A percentile compares a stretch with the other conserved stretches of the same genome.
phyloP scores from a whole-genome alignment of 108 stramenopile species.

The Skeletonema potamos region DNA sequence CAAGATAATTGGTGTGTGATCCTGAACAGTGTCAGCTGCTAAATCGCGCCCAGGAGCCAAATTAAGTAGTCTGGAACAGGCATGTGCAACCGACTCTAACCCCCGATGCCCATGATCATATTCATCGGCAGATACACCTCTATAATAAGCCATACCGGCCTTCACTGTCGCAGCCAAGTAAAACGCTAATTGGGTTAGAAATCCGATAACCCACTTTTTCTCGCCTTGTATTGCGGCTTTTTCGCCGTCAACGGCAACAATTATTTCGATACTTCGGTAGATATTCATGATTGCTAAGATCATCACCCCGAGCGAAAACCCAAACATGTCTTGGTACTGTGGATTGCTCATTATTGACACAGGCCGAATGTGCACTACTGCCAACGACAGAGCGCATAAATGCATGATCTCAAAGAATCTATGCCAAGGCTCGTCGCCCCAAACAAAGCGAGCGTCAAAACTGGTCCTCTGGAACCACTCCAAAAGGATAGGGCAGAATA shows the following conservation, averaged over 20 bases:
- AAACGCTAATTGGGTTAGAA: neutral
- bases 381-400: conserved; percentile 1
- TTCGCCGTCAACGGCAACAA: conserved; percentile 27
- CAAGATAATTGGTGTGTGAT: conserved; percentile 22
- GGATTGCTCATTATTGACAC: conserved; percentile 12
- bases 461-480: conserved; percentile 30
- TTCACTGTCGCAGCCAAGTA: conserved; percentile 19
- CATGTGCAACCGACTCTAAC: neutral
- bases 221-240: conserved; percentile 15
- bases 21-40: neutral
- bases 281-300: conserved; percentile 3
- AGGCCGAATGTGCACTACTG: conserved; percentile 51
- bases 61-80: neutral
- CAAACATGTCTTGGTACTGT: conserved; percentile 38
- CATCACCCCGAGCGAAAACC: conserved; percentile 6
- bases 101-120: neutral
- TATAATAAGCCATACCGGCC: conserved; percentile 25
- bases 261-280: conserved; percentile 13
- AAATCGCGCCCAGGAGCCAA: neutral
- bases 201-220: neutral
- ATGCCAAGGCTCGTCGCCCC: conserved; percentile 41
- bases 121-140: neutral
- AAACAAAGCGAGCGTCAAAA: conserved; percentile 31
- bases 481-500: conserved; percentile 24
- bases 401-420: conserved; percentile 11